Conservation (phyloP, 805 yeast species). For the Spathaspora boniae region DNA sequence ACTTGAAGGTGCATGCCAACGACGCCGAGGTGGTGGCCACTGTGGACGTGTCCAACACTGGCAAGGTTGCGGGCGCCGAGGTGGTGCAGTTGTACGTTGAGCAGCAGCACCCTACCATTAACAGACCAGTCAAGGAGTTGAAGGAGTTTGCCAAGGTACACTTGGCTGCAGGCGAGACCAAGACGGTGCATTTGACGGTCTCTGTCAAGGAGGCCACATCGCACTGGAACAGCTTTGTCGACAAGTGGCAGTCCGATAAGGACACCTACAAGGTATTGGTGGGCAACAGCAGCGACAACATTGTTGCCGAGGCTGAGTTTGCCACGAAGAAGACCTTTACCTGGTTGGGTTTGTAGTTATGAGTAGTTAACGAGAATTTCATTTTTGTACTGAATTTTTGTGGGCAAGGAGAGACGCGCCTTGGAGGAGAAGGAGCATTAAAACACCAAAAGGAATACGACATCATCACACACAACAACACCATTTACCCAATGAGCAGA, state of each 20-base stretch:
- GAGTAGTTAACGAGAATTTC: too few relatives aligned
- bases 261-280: slow-evolving; percentile 49
- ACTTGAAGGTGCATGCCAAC: slow-evolving; percentile 28
- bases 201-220: slow-evolving; percentile 51
- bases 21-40: slow-evolving; percentile 27
- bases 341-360: slow-evolving; percentile 7
- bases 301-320: slow-evolving; percentile 17
- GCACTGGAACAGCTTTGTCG: slow-evolving; percentile 47
- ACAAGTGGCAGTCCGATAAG: slow-evolving; percentile 49
- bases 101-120: slow-evolving; percentile 32
- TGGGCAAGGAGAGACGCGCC: too few relatives aligned
- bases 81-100: slow-evolving; percentile 53
- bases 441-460: too few relatives aligned
- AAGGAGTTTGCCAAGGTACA: slow-evolving; percentile 53
- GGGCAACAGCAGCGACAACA: slow-evolving; percentile 37
- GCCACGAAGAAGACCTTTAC: slow-evolving; percentile 11
- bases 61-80: slow-evolving; percentile 48
- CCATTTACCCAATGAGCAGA: too few relatives aligned
- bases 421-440: too few relatives aligned
- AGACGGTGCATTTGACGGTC: slow-evolving; percentile 33
- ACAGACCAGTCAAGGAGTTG: slow-evolving; percentile 58
- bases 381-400: too few relatives aligned
- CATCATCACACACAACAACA: too few relatives aligned
- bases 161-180: slow-evolving; percentile 43
- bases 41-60: slow-evolving; percentile 47